Percentiles rank a stretch among this genome's conserved stretches.
These are phyloP conservation scores for Geranium brycei DNA, from an alignment of 345 rosid species.

Conservation along the genomic window DNA sequence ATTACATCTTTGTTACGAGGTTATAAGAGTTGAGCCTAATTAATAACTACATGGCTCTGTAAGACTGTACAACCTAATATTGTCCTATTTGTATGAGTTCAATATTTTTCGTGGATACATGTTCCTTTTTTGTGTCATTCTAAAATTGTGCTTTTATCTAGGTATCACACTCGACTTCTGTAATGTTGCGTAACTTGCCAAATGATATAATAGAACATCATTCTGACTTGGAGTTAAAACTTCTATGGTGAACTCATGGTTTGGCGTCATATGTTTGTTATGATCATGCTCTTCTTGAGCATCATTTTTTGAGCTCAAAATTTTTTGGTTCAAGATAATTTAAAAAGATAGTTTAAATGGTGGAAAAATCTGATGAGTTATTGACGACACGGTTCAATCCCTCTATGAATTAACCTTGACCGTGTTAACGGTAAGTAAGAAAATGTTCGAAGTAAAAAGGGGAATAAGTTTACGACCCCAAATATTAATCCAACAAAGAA, in stretches of 20 bases:
- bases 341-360: neutral
- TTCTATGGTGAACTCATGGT: slow-evolving; percentile 73
- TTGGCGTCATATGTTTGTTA: slow-evolving; percentile 56
- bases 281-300: slow-evolving; percentile 2
- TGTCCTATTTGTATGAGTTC: neutral
- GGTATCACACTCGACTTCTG: neutral
- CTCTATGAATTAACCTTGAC: too few species aligned
- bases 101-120: slow-evolving; percentile 1
- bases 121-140: neutral
- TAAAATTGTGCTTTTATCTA: neutral
- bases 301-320: neutral
- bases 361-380: too few species aligned
- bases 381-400: too few species aligned
- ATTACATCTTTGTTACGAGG: too few species aligned
- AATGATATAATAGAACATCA: slow-evolving; percentile 49
- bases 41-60: too few species aligned
- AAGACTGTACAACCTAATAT: neutral
- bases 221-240: slow-evolving; percentile 85
- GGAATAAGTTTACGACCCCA: too few species aligned
- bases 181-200: slow-evolving; percentile 31
- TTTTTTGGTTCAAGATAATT: neutral
- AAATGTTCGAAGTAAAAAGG: too few species aligned
- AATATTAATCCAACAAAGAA: too few species aligned
- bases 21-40: too few species aligned
- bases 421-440: too few species aligned